Conservation (phyloP, 768 basidiomycete genomes). For the Mycena crocata region DNA sequence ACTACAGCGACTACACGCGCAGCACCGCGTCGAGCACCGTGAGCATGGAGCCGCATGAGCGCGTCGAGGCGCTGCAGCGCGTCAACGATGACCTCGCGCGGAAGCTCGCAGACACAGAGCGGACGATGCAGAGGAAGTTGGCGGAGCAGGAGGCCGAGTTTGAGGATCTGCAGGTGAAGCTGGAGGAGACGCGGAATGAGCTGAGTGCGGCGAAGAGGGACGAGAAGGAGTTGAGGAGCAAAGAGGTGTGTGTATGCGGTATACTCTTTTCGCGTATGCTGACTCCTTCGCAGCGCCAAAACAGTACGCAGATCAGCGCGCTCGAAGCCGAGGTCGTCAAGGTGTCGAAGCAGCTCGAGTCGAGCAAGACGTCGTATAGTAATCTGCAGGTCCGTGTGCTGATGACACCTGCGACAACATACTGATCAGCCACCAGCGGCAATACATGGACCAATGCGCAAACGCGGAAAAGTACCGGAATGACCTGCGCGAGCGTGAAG, state of each 20-base stretch:
- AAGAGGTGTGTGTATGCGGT: constrained; percentile 69
- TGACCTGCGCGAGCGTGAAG: constrained; percentile 79
- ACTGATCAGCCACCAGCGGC: no score
- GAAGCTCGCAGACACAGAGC: constrained; percentile 82
- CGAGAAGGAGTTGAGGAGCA: constrained; percentile 90
- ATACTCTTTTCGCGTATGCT: constrained; percentile 13
- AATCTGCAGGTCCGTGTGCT: no score
- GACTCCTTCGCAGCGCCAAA: constrained; percentile 63
- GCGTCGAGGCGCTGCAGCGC: constrained; percentile 77
- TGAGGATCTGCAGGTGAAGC: constrained; percentile 78
- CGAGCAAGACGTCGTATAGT: constrained; percentile 75
- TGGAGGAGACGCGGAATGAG: constrained; percentile 86
- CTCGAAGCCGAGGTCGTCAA: constrained; percentile 86
- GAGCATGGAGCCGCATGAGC: constrained; percentile 80
- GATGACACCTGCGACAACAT: no score
- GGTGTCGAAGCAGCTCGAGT: constrained; percentile 79
- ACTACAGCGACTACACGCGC: constrained; percentile 63
- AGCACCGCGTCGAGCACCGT: constrained; percentile 59
- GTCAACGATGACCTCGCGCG: constrained; percentile 81
- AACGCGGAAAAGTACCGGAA: constrained; percentile 85
- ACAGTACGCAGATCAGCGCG: constrained; percentile 71
- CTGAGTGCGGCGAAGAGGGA: constrained; percentile 85
- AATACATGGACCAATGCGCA: constrained; percentile 89
- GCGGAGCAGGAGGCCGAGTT: constrained; percentile 83
- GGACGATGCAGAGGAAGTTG: constrained; percentile 72